Base-by-base conservation (phyloP, 345 rosid species). In the Corchorus capsularis region DNA sequence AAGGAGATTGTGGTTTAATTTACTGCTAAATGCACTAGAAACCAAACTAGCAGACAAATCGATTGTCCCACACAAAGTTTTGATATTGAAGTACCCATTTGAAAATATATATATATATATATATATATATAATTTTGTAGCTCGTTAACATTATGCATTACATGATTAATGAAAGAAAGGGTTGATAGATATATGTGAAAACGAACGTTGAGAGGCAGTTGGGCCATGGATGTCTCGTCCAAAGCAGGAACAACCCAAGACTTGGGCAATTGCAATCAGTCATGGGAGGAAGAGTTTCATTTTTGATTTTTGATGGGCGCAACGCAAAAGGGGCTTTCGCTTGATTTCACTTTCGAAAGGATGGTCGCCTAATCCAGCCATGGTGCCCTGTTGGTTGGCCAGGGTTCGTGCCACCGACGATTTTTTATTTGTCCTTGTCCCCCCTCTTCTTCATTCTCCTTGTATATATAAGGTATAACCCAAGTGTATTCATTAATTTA, bases 321-420 rank as follows among this genome's bases (percentile, higher is more conserved):
- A 61, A 27, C 27, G 27, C 27, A 27, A 27, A 46, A 39, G 6
- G 43, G 56, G 62, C 52, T 19, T 47, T 12, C 2, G 20, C 15
- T 47, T 16, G 67, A 16, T 78, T 15, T 70, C 8, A 35, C 73
- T 70, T 70, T 35, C 11, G 32, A 70, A n/a, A 72, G 22, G 63
- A 50, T 9, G 39, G 76, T 73, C 35, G 66, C 53, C 76, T 7
- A 16, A 77, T 53, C 74, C 27, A 49, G 16, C 73, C 80, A 81
- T 32, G 77, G 71, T 52, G 72, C 41, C 13, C 14, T 79, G 90
- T 69, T 78, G 83, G 86, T 82, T 80, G 84, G 80, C 61, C 56
- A 65, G 81, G 82, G 82, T 61, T 78, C 84, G 7, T 71, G 45
- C 82, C 85, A 80, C 85, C 83, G 82, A 81, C 85, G 75, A 17